Evolutionary conservation across 1,139 yeast genomes (phyloP).

Genomic region (Pichia sp.): DNA sequence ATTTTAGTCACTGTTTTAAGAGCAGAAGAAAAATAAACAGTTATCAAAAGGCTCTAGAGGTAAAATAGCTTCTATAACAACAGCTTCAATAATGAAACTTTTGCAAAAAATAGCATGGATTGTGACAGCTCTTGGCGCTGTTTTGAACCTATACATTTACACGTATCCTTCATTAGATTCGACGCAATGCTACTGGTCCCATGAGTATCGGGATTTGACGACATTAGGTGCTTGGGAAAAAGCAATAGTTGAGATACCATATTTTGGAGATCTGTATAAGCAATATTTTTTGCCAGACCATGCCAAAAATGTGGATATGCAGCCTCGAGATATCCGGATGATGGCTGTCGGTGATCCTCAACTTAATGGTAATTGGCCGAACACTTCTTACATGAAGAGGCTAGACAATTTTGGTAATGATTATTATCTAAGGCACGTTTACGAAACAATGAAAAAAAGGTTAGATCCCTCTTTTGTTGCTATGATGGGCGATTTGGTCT

Average conservation of each 20-base stretch:
- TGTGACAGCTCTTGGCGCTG: constrained; percentile 35
- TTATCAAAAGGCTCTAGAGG: background rate
- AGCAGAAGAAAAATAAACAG: no score
- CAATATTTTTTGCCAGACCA: constrained; percentile 26
- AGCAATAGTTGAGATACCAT: constrained; percentile 31
- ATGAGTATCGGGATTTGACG: constrained; percentile 21
- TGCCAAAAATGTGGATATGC: constrained; percentile 18
- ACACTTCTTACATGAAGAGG: constrained; percentile 67
- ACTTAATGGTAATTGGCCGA: constrained; percentile 78
- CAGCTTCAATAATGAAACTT: background rate
- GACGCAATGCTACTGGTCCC: constrained; percentile 55
- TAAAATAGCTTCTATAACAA: background rate
- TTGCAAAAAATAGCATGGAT: constrained; percentile 18
- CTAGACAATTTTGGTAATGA: constrained; percentile 88
- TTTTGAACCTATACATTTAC: constrained; percentile 57
- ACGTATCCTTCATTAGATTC: constrained; percentile 65
- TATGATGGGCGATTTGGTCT: constrained; percentile 87
- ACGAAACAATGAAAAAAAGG: constrained; percentile 55
- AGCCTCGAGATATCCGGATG: constrained; percentile 49
- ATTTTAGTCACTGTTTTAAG: no score
- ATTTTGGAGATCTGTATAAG: constrained; percentile 35
- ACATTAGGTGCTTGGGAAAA: constrained; percentile 20
- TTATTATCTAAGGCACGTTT: constrained; percentile 79
- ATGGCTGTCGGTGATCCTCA: constrained; percentile 95
- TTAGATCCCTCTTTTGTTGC: constrained; percentile 75